Evolutionary conservation across 768 basidiomycete species (phyloP), one percentile per base, ranked within the genome.

Genomic region (Rhizopogon sp.): DNA sequence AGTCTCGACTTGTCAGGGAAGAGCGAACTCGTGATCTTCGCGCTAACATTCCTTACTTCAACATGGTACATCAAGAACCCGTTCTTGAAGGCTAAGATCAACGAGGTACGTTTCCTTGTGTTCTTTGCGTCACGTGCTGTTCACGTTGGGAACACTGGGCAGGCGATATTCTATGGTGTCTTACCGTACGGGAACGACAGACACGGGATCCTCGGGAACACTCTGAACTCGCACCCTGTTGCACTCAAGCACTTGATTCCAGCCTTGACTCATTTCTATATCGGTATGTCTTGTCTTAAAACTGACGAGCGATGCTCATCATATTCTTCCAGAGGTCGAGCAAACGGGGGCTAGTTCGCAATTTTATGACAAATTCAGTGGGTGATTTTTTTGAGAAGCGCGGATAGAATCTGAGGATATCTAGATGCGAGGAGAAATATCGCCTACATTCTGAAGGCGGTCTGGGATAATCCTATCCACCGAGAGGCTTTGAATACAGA

Each of bases 61-160:
- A 96, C 95, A 0, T 93, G 92, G 83, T 98, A 94, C 68, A 95
- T 99, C 78, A 97, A 97, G 76, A 99, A 98, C 62, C 97, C 97
- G 0, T 98, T 96, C 77, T 69, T 99, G 62, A 98, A 98, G 72
- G 84, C 93, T 17, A 96, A 98, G 71, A 88, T 98, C 57, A 93
- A 98, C 60, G 91, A 97, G 66, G 93, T 93, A 33, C 17, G 46
- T 35, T 59, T 43, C 78, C 42, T 58, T 17, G 5, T 25, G 25
- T 28, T 29, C 40, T 47, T 31, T 35, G 28, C 37, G 20, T 40
- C 20, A 8, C 44, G n/a, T 35, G 13, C 9, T 8, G 41, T 17
- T 45, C 22, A 46, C 47, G 41, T 59, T 51, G 28, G 64, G 22
- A 0, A 50, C 44, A 39, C 8, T 10, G 35, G 14, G 5, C 60